Conservation (phyloP, 805 yeast genomes). For the Debaryomyces castellii region DNA sequence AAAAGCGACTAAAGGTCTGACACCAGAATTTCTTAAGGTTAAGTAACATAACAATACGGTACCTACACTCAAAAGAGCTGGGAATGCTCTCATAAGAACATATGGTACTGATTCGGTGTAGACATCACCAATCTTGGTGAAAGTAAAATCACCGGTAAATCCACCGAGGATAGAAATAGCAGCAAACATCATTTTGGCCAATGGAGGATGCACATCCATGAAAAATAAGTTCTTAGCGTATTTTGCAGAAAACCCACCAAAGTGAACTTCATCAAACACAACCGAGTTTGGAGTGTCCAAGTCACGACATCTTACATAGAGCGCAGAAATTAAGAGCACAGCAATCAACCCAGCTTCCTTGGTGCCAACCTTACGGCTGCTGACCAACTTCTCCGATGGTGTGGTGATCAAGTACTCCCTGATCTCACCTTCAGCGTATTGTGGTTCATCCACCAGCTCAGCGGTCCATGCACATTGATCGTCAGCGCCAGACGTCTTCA, state of each 20-base stretch:
- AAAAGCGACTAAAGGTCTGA: slow-evolving; percentile 61
- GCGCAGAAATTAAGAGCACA: slow-evolving; percentile 49
- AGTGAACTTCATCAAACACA: slow-evolving; percentile 91
- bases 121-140: slow-evolving; percentile 62
- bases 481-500: neutral
- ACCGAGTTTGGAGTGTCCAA: slow-evolving; percentile 74
- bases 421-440: slow-evolving; percentile 44
- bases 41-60: slow-evolving; percentile 65
- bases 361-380: slow-evolving; percentile 38
- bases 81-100: slow-evolving; percentile 64
- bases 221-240: slow-evolving; percentile 66
- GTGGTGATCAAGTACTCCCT: slow-evolving; percentile 57
- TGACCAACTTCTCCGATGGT: slow-evolving; percentile 41
- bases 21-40: slow-evolving; percentile 72
- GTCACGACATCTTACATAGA: slow-evolving; percentile 57
- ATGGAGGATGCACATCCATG: slow-evolving; percentile 80
- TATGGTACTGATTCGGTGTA: slow-evolving; percentile 65
- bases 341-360: slow-evolving; percentile 29
- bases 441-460: slow-evolving; percentile 41
- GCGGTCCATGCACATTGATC: slow-evolving; percentile 19
- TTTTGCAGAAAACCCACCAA: slow-evolving; percentile 93
- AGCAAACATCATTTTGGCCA: slow-evolving; percentile 74
- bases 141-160: slow-evolving; percentile 67
- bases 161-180: slow-evolving; percentile 68
- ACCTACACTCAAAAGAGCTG: slow-evolving; percentile 66